phyloP scores from a whole-genome alignment of 371 early-diverging fungal genomes.

The Rhizomucor pusillus region DNA sequence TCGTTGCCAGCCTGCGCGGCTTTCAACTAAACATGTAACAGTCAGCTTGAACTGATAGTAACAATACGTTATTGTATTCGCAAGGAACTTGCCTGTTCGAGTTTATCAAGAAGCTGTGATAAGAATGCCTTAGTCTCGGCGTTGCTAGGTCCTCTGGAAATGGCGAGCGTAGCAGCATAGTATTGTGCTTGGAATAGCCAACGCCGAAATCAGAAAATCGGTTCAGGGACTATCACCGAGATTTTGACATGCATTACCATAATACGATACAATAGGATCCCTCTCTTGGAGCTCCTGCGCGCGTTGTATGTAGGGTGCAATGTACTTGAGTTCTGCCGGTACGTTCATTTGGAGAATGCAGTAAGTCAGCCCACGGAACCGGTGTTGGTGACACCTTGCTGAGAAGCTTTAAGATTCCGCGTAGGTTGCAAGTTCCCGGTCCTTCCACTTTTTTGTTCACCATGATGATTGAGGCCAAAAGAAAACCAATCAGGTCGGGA shows the following conservation, averaged over 20 bases:
- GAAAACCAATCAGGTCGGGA: slow-evolving; percentile 9
- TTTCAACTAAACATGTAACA: slow-evolving; percentile 46
- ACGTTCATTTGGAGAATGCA: slow-evolving; percentile 35
- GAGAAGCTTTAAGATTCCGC: too few species aligned
- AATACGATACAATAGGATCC: slow-evolving; percentile 90
- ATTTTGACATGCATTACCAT: slow-evolving; percentile 57
- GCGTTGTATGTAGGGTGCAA: slow-evolving; percentile 79
- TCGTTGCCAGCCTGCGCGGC: slow-evolving; percentile 57
- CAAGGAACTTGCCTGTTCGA: slow-evolving; percentile 66
- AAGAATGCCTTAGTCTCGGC: slow-evolving; percentile 67
- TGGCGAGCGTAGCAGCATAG: slow-evolving; percentile 85
- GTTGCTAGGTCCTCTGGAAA: slow-evolving; percentile 58
- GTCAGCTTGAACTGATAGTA: too few species aligned
- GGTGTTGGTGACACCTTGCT: too few species aligned
- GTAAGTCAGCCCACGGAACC: too few species aligned
- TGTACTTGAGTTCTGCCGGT: slow-evolving; percentile 77
- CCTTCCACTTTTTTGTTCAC: too few species aligned
- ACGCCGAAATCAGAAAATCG: background rate
- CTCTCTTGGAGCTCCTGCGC: slow-evolving; percentile 69
- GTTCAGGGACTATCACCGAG: background rate
- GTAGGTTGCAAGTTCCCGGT: too few species aligned
- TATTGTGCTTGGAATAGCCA: slow-evolving; percentile 67
- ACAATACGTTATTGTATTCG: background rate
- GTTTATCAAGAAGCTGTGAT: slow-evolving; percentile 62
- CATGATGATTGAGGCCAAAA: too few species aligned